These are phyloP conservation scores for Yarrowia alimentaria DNA, from an alignment of 805 yeast species.

Conservation along the genomic window DNA sequence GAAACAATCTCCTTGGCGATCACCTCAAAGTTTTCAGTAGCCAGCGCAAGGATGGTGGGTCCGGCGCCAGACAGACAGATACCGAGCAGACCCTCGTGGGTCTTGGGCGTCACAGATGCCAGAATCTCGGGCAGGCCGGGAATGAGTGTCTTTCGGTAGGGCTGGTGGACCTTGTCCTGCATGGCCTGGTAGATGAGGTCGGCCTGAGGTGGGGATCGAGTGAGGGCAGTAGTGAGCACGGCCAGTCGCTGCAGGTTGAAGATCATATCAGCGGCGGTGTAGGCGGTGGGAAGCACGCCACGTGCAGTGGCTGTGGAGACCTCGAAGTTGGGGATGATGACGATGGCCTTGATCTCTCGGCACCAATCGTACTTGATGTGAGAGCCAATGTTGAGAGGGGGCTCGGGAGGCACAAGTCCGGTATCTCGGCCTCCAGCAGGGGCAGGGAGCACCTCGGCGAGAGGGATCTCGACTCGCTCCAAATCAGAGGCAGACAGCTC, in stretches of 20 bases:
- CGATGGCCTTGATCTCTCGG: constrained; percentile 76
- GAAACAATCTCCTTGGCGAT: constrained; percentile 75
- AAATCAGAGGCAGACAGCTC: constrained; percentile 71
- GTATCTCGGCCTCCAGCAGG: constrained; percentile 70
- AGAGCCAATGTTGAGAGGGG: constrained; percentile 84
- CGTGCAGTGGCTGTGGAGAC: constrained; percentile 90
- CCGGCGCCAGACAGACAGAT: constrained; percentile 98
- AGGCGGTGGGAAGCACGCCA: constrained; percentile 80
- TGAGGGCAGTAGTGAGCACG: constrained; percentile 85
- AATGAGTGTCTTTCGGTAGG: constrained; percentile 86
- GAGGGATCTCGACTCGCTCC: constrained; percentile 75
- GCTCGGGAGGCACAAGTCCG: constrained; percentile 69
- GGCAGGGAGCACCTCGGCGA: constrained; percentile 78
- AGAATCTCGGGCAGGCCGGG: constrained; percentile 88
- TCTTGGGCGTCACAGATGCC: constrained; percentile 71
- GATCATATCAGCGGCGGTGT: constrained; percentile 76
- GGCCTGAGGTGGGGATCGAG: constrained; percentile 78
- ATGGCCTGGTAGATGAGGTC: constrained; percentile 86
- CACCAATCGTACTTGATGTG: constrained; percentile 85
- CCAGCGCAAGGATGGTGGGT: constrained; percentile 91
- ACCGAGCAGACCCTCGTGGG: constrained; percentile 84
- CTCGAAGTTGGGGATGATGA: constrained; percentile 91
- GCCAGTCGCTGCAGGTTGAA: constrained; percentile 93
- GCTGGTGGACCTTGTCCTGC: constrained; percentile 97
- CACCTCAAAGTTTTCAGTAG: constrained; percentile 79